Evolutionary conservation across 164 flowering plant species (phyloP), one percentile per base, ranked within the genome.

Genomic region (Vitis rotundifolia): DNA sequence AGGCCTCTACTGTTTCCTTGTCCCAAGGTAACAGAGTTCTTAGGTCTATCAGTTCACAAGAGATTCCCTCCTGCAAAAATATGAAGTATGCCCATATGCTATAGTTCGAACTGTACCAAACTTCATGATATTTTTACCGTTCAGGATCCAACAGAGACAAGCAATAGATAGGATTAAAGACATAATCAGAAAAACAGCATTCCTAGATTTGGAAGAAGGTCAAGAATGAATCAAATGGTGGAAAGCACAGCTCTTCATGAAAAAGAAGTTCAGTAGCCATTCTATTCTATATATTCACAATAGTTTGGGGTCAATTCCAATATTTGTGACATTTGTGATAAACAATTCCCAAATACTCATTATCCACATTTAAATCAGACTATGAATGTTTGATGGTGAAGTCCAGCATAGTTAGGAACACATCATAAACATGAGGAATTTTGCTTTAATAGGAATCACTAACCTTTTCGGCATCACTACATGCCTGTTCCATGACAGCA

Each of bases 1-100:
- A 95, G 70, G 94, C 86, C 81, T 93, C 97, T 15, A 95, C 91
- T 10, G 92, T 90, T 81, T 93, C 98, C 75, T 93, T 91, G 77
- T 93, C 99, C 98, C 98, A 91, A n/a, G 98, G 98, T 67, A 93
- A 71, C 63, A 93, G 81, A 31, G 98, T 91, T 81, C 78, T 90
- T 48, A 95, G 80, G 79, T 93, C 98, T 70, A 93, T 93, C 71
- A 93, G 81, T 78, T 95, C 98, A 75, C 98, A 95, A 54, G 98
- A 93, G 71, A 95, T 93, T 15, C 98, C 99, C 3, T 90, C 98
- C 98, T 95, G 84, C 67, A 71, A 65, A 81, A 67, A 72, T 60
- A 13, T 8, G 12, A 37, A 47, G 5, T 47, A 37, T 0, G 3
- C 49, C 12, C 2, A 9, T n/a, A 16, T 1, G 65, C 52, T 47